A percentile compares a stretch with the other conserved stretches of the same genome.
phyloP scores from a whole-genome alignment of 116 monocot genomes.

The Cymodocea nodosa region DNA sequence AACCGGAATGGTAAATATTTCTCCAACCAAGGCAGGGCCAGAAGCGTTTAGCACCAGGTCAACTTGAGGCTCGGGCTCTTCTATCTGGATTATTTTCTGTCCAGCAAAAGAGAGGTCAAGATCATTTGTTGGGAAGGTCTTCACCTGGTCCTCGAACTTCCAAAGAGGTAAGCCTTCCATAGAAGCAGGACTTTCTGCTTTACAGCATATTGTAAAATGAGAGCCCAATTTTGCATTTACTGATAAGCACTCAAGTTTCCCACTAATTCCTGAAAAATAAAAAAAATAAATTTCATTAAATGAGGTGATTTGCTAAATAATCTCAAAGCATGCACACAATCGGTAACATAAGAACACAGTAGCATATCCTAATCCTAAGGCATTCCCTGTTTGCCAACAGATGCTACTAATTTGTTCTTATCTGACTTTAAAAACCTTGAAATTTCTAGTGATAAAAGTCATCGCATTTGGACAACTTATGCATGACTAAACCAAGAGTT shows the following conservation, averaged over 20 bases:
- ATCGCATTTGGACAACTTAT: too few species aligned
- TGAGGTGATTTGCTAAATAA: not conserved
- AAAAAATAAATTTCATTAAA: not conserved
- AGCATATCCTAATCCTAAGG: too few species aligned
- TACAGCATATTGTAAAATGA: conserved; percentile 47
- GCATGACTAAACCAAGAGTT: too few species aligned
- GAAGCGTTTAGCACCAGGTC: conserved; percentile 54
- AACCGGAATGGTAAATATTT: conserved; percentile 59
- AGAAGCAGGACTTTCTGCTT: conserved; percentile 74
- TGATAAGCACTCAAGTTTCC: conserved; percentile 85
- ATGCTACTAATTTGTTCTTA: too few species aligned
- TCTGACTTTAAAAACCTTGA: too few species aligned
- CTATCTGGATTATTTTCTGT: conserved; percentile 71
- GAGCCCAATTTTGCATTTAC: conserved; percentile 49
- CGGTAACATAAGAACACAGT: too few species aligned
- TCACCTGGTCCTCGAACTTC: conserved; percentile 64
- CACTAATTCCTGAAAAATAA: conserved; percentile 71
- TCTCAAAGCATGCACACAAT: not conserved
- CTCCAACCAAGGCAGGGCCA: conserved; percentile 85
- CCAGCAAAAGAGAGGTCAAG: conserved; percentile 57
- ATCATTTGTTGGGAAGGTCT: conserved; percentile 58
- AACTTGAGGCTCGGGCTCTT: conserved; percentile 80
- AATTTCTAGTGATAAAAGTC: too few species aligned
- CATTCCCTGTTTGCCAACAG: too few species aligned
- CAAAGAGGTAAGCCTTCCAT: conserved; percentile 65